A percentile compares a stretch with the other conserved stretches of the same genome.
Conservation (phyloP, 225 moss, liverwort and hornwort species). For the Physcomitrium patens region DNA sequence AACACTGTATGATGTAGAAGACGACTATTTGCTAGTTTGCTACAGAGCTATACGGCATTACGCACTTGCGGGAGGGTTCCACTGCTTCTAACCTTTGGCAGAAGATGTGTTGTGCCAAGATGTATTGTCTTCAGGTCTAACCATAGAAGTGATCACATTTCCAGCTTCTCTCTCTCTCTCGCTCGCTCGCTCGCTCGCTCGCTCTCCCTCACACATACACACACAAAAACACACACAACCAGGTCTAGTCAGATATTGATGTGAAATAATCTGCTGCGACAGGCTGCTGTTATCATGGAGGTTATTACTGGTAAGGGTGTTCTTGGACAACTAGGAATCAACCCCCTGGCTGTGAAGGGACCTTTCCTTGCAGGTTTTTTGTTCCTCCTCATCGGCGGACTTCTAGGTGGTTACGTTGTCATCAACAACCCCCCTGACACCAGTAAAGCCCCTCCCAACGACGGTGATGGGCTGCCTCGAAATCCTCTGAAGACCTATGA, state of each 20-base stretch:
- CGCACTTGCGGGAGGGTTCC: too few species aligned
- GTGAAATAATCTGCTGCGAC: slow-evolving; percentile 11
- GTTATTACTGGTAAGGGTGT: slow-evolving; percentile 70
- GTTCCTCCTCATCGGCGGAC: slow-evolving; percentile 62
- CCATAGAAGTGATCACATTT: too few species aligned
- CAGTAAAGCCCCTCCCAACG: slow-evolving; percentile 66
- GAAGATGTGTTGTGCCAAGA: too few species aligned
- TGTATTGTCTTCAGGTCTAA: too few species aligned
- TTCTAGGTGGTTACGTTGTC: slow-evolving; percentile 67
- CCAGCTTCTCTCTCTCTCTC: too few species aligned
- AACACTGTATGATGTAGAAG: too few species aligned
- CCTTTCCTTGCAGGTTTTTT: slow-evolving; percentile 65
- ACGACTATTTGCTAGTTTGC: too few species aligned
- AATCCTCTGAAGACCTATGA: slow-evolving; percentile 65
- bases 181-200: too few species aligned
- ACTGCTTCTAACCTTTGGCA: too few species aligned
- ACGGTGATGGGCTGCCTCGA: slow-evolving; percentile 62
- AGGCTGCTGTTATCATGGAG: slow-evolving; percentile 72
- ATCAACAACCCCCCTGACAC: slow-evolving; percentile 69
- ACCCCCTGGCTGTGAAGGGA: slow-evolving; percentile 58
- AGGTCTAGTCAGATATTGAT: not conserved
- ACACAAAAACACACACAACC: too few species aligned
- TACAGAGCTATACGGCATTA: too few species aligned
- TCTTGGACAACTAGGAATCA: slow-evolving; percentile 65
- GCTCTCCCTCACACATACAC: too few species aligned